Evolutionary conservation across 2,329 filamentous ascomycete species (phyloP).

Genomic region (Calonectria montana): DNA sequence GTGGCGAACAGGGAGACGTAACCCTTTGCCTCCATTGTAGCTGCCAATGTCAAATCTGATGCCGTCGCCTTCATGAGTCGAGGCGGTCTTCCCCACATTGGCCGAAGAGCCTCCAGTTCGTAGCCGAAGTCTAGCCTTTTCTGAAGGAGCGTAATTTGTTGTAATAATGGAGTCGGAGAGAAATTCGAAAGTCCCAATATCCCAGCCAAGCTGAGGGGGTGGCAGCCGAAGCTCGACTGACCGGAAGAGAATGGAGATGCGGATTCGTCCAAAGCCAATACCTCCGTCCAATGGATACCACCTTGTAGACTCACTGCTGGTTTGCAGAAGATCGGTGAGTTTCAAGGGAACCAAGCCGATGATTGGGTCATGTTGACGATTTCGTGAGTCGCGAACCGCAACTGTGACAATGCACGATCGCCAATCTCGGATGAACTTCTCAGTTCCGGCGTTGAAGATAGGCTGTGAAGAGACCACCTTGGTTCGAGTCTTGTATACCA

Average conservation of each 20-base stretch:
- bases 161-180: constrained; percentile 76
- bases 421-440: constrained; percentile 95
- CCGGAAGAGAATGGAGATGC: constrained; percentile 90
- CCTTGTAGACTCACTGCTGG: constrained; percentile 84
- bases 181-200: constrained; percentile 95
- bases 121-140: constrained; percentile 81
- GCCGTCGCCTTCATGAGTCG: constrained; percentile 68
- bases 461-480: constrained; percentile 95
- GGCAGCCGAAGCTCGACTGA: constrained; percentile 88
- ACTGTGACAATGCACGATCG: constrained; percentile 86
- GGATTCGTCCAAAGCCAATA: constrained; percentile 88
- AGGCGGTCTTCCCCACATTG: constrained; percentile 72
- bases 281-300: constrained; percentile 99
- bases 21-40: constrained; percentile 51
- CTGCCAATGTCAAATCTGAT: constrained; percentile 63
- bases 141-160: constrained; percentile 67
- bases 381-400: constrained; percentile 87
- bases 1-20: constrained; percentile 88
- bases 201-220: constrained; percentile 89
- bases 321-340: constrained; percentile 87
- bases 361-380: constrained; percentile 94
- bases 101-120: constrained; percentile 88
- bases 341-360: constrained; percentile 92
- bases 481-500: constrained; percentile 92
- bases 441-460: constrained; percentile 96